Evolutionary conservation across 2,329 filamentous ascomycete species (phyloP).

Genomic region (Stagonosporopsis vannaccii): DNA sequence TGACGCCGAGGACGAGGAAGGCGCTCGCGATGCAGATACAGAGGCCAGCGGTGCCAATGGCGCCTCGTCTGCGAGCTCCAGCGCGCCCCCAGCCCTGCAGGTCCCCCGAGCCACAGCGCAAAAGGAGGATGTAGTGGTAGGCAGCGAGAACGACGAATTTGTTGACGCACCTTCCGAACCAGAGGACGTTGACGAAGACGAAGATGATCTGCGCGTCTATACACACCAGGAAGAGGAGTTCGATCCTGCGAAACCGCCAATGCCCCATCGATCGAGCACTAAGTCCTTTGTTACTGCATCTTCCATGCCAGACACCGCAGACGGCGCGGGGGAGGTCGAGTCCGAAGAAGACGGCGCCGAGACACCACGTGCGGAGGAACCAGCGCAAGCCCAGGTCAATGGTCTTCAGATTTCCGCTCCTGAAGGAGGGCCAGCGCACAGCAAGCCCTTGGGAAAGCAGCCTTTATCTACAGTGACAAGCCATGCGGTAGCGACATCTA

Average conservation of each 20-base stretch:
- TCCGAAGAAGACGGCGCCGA: slow-evolving; percentile 9
- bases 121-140: slow-evolving; percentile 29
- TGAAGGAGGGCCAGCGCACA: slow-evolving; percentile 24
- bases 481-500: slow-evolving; percentile 34
- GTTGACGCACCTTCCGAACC: slow-evolving; percentile 44
- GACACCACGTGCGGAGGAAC: slow-evolving; percentile 19
- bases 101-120: slow-evolving; percentile 39
- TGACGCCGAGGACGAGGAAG: slow-evolving; percentile 39
- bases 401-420: slow-evolving; percentile 38
- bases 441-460: slow-evolving; percentile 36
- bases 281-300: slow-evolving; percentile 46
- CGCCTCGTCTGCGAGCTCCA: slow-evolving; percentile 25
- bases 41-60: slow-evolving; percentile 23
- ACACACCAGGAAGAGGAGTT: slow-evolving; percentile 26
- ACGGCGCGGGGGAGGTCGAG: slow-evolving; percentile 12
- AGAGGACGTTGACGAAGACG: slow-evolving; percentile 34
- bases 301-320: slow-evolving; percentile 22
- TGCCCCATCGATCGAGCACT: slow-evolving; percentile 36
- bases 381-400: slow-evolving; percentile 37
- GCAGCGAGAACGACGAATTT: slow-evolving; percentile 31
- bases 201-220: slow-evolving; percentile 28
- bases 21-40: slow-evolving; percentile 13
- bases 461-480: slow-evolving; percentile 41
- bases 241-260: slow-evolving; percentile 16
- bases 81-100: slow-evolving; percentile 37